A percentile compares a stretch with the other conserved stretches of the same genome.
Evolutionary conservation across 2,329 filamentous ascomycete genomes (phyloP).

Genomic region (Thielaviopsis cerberus): DNA sequence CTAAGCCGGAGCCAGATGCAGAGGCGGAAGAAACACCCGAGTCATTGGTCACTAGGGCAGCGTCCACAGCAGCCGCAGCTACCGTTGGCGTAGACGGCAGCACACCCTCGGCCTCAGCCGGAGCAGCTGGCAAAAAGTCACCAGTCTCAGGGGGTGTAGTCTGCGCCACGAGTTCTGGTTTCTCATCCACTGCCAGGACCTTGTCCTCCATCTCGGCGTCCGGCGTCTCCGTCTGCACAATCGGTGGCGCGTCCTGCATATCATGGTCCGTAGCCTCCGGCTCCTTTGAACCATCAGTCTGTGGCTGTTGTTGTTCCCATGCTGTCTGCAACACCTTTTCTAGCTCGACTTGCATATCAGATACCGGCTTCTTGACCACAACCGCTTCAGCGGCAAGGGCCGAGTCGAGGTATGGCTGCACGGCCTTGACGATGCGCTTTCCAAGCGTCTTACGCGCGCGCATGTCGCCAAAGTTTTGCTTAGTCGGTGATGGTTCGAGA

Average conservation of each 20-base stretch:
- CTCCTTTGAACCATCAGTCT: not conserved
- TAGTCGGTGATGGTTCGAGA: constrained; percentile 31
- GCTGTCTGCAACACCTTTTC: constrained; percentile 54
- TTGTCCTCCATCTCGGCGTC: not conserved
- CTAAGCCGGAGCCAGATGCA: not conserved
- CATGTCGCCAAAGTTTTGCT: constrained; percentile 43
- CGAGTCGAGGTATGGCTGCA: constrained; percentile 59
- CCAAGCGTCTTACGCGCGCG: constrained; percentile 70
- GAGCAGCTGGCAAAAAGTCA: not conserved
- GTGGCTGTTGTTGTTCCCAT: constrained; percentile 29
- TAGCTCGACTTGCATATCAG: constrained; percentile 53
- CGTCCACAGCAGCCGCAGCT: not conserved
- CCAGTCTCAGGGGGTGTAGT: constrained; percentile 7
- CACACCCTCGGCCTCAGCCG: not conserved
- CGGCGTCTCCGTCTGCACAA: not conserved
- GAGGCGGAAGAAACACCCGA: not conserved
- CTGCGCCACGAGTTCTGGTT: not conserved
- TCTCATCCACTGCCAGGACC: not conserved
- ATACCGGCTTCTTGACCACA: constrained; percentile 49
- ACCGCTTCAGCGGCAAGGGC: constrained; percentile 70
- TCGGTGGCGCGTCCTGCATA: constrained; percentile 11
- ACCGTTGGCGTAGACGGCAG: not conserved
- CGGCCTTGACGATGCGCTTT: constrained; percentile 69
- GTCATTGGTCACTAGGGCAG: not conserved
- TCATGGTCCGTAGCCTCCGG: constrained; percentile 7